Conservation (phyloP, 345 rosid species). For the Mangifera indica region DNA sequence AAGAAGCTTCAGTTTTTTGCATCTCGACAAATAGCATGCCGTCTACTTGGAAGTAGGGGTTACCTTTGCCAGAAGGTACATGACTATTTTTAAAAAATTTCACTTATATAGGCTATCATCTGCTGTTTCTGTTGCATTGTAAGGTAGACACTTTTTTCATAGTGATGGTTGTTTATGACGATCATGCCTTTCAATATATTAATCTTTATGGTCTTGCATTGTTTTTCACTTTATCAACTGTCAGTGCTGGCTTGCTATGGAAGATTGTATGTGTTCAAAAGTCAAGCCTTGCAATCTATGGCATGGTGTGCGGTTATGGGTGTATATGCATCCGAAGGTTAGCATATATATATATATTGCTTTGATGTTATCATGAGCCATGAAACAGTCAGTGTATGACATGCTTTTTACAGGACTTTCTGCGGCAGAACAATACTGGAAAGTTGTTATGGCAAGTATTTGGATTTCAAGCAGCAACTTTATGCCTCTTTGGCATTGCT, state of each 20-base stretch:
- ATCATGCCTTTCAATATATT: not conserved
- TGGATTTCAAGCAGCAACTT: constrained; percentile 74
- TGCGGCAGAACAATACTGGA: constrained; percentile 94
- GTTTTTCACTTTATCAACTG: constrained; percentile 13
- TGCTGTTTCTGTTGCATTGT: not conserved
- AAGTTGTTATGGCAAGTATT: constrained; percentile 89
- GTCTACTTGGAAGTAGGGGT: constrained; percentile 85
- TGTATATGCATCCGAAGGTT: constrained; percentile 99
- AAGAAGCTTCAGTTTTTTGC: constrained; percentile 72
- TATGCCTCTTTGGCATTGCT: constrained; percentile 81
- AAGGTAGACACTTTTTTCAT: not conserved
- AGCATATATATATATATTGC: constrained; percentile 11
- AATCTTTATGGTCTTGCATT: constrained; percentile 6
- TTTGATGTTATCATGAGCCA: not conserved
- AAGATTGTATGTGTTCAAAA: constrained; percentile 87
- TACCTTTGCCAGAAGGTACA: constrained; percentile 90
- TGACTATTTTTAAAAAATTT: not conserved
- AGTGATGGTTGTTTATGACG: not conserved
- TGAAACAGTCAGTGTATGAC: constrained; percentile 3
- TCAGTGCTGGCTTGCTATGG: constrained; percentile 97
- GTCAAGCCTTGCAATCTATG: constrained; percentile 58
- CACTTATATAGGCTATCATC: constrained; percentile 1
- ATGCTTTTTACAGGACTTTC: constrained; percentile 59
- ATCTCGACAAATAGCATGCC: constrained; percentile 87
- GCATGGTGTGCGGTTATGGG: constrained; percentile 78